phyloP scores from a whole-genome alignment of 208 protist genomes.

The Trypanosoma theileri region DNA sequence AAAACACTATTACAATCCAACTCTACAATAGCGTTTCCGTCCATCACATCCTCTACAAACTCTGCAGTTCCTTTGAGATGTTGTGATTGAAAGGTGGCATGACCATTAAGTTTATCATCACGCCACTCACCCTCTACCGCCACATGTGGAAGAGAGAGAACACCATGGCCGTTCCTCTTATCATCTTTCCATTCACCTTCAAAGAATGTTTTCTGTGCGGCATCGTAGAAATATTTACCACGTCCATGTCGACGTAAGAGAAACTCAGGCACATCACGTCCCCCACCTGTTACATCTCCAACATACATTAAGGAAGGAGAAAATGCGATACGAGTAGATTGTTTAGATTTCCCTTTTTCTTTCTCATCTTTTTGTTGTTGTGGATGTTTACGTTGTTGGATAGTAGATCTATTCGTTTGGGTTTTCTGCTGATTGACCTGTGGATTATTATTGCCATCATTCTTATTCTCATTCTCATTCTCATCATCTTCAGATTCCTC shows the following conservation, averaged over 20 bases:
- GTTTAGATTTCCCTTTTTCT: too few relatives aligned
- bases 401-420: not conserved
- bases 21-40: constrained; percentile 47
- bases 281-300: constrained; percentile 26
- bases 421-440: too few relatives aligned
- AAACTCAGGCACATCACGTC: constrained; percentile 12
- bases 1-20: constrained; percentile 49
- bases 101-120: constrained; percentile 36
- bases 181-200: constrained; percentile 55
- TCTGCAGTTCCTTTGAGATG: constrained; percentile 23
- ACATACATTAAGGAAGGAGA: constrained; percentile 32
- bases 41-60: constrained; percentile 16
- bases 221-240: constrained; percentile 43
- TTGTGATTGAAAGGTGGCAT: constrained; percentile 36
- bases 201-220: constrained; percentile 37
- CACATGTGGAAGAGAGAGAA: constrained; percentile 44
- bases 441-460: too few relatives aligned
- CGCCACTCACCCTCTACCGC: constrained; percentile 59
- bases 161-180: constrained; percentile 44
- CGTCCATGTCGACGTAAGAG: constrained; percentile 27
- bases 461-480: not conserved
- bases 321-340: constrained; percentile 24
- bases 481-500: constrained; percentile 19
- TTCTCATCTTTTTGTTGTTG: constrained; percentile 16
- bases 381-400: constrained; percentile 1